These are phyloP conservation scores for Lentinula novae-zelandiae DNA, from an alignment of 1,284 basidiomycete species.

Conservation along the genomic window DNA sequence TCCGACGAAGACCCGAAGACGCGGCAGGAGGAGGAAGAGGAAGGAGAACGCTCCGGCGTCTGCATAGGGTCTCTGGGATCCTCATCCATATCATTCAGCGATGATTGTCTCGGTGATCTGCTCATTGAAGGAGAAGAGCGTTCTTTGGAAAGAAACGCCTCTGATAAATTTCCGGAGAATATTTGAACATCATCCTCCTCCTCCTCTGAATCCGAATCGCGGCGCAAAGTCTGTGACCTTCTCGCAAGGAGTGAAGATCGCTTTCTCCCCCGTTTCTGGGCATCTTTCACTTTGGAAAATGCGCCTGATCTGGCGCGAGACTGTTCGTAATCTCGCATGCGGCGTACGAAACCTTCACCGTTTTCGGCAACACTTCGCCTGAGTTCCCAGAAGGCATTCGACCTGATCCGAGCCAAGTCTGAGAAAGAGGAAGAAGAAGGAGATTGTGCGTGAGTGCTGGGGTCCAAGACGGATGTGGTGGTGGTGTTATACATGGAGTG, in stretches of 20 bases:
- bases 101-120: background rate
- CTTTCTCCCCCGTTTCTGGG: constrained; percentile 36
- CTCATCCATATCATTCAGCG: background rate
- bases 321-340: constrained; percentile 69
- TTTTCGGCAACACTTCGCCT: constrained; percentile 56
- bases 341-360: constrained; percentile 63
- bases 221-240: constrained; percentile 3
- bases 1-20: constrained; percentile 1
- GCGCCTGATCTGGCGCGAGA: constrained; percentile 37
- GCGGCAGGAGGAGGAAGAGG: background rate
- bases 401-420: constrained; percentile 47
- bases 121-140: constrained; percentile 15
- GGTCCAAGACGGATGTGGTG: background rate
- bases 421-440: constrained; percentile 18
- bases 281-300: constrained; percentile 32
- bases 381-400: constrained; percentile 62
- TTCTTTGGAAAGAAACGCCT: constrained; percentile 20
- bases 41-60: background rate
- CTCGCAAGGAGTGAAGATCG: constrained; percentile 25
- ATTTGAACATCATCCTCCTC: constrained; percentile 54
- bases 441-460: constrained; percentile 22
- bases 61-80: background rate
- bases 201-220: constrained; percentile 34
- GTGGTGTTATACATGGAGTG: constrained; percentile 17
- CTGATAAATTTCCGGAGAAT: constrained; percentile 34